Percentiles rank a stretch among this genome's conserved stretches.
phyloP scores from a whole-genome alignment of 106 monocot species.

The Acorus gramineus region DNA sequence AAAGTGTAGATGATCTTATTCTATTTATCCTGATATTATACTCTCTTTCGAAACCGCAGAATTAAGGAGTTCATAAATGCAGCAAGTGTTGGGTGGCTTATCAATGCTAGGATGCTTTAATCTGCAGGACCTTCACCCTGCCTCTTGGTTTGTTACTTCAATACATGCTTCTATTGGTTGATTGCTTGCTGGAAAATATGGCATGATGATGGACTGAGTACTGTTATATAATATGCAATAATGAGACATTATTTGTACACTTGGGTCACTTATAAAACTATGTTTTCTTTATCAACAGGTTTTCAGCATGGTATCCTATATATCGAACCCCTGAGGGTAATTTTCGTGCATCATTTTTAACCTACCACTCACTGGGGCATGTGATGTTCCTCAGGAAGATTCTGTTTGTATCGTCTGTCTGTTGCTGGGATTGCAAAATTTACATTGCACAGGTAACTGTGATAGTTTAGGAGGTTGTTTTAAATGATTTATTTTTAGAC shows the following conservation, averaged over 20 bases:
- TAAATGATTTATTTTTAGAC: background rate
- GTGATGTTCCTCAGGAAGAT: background rate
- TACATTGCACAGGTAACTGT: slow-evolving; percentile 25
- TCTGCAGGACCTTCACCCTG: slow-evolving; percentile 19
- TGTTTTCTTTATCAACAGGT: slow-evolving; percentile 8
- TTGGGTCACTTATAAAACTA: too few species aligned
- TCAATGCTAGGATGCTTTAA: slow-evolving; percentile 10
- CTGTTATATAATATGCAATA: too few species aligned
- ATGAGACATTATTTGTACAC: too few species aligned
- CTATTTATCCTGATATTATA: too few species aligned
- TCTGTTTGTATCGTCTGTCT: slow-evolving; percentile 10
- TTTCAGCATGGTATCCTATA: slow-evolving; percentile 30
- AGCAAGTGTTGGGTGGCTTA: slow-evolving; percentile 15
- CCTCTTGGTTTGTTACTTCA: slow-evolving; percentile 16
- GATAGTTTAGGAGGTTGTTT: background rate
- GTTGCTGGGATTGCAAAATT: slow-evolving; percentile 22
- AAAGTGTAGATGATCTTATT: too few species aligned
- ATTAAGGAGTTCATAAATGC: slow-evolving; percentile 16
- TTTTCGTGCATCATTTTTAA: slow-evolving; percentile 23
- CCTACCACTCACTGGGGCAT: slow-evolving; percentile 30
- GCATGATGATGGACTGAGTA: background rate
- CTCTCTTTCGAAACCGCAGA: slow-evolving; percentile 1
- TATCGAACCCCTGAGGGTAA: slow-evolving; percentile 25
- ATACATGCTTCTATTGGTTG: background rate
- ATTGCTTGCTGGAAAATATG: background rate